Conservation (phyloP, 108 stramenopile species). For the Asterionellopsis glacialis region DNA sequence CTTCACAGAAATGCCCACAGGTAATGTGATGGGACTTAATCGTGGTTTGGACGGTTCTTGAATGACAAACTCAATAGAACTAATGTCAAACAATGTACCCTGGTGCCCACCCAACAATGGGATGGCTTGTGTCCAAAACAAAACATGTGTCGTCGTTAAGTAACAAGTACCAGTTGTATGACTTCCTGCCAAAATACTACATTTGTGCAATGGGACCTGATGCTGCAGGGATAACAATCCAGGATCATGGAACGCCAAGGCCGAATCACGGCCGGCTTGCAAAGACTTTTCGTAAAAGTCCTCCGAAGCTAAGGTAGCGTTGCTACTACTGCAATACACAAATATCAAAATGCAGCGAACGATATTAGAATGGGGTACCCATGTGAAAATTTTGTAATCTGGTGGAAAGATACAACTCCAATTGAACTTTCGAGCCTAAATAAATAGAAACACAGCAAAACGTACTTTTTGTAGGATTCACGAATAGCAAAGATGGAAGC, state of each 20-base stretch:
- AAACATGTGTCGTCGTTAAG: constrained; percentile 54
- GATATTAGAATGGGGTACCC: neutral
- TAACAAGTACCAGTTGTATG: constrained; percentile 64
- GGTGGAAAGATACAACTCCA: no score
- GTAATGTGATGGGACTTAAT: constrained; percentile 64
- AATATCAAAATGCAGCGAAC: no score
- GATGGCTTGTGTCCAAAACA: constrained; percentile 62
- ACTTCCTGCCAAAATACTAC: constrained; percentile 61
- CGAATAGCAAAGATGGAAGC: constrained; percentile 49
- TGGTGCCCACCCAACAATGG: constrained; percentile 65
- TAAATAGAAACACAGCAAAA: no score
- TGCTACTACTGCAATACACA: constrained; percentile 18
- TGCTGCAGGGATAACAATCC: constrained; percentile 16
- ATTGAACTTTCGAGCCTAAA: neutral
- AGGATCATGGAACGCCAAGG: constrained; percentile 34
- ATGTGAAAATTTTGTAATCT: constrained; percentile 13
- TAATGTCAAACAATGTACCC: constrained; percentile 45
- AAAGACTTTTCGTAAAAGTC: constrained; percentile 33
- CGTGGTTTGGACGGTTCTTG: constrained; percentile 26
- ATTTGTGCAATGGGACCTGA: constrained; percentile 69
- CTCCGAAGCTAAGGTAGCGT: constrained; percentile 31
- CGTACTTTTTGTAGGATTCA: constrained; percentile 44
- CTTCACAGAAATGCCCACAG: constrained; percentile 50
- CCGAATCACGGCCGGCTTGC: constrained; percentile 23
- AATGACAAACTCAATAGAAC: constrained; percentile 63